These are phyloP conservation scores for Monosporozyma unispora DNA, from an alignment of 805 yeast species.

Conservation along the genomic window DNA sequence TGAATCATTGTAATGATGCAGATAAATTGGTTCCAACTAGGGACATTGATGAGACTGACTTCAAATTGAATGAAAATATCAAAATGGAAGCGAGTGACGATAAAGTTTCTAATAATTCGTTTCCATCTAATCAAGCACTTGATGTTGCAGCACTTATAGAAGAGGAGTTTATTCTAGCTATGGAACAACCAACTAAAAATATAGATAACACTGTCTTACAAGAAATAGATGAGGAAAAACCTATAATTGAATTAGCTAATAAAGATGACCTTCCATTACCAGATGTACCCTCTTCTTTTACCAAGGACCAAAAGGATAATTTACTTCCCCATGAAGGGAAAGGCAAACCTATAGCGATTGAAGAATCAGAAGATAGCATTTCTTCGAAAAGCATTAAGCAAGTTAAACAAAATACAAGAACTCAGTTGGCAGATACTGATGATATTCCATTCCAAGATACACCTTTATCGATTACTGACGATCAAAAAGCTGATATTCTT, in stretches of 20 bases:
- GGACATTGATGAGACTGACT: too few species aligned
- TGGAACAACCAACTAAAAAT: neutral
- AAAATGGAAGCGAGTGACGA: too few species aligned
- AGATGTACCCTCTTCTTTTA: neutral
- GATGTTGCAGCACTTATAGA: too few species aligned
- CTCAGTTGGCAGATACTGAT: neutral
- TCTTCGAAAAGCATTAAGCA: too few species aligned
- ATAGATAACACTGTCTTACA: neutral
- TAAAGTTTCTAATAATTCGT: too few species aligned
- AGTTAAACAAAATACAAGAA: too few species aligned
- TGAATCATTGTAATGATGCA: too few species aligned
- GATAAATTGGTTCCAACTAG: too few species aligned
- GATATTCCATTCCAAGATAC: neutral
- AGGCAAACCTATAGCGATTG: neutral
- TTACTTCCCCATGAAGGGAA: neutral
- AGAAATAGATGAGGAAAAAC: neutral
- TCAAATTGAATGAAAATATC: too few species aligned
- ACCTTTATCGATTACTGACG: neutral
- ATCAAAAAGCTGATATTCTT: neutral
- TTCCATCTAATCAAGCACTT: too few species aligned
- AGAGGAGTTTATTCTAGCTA: too few species aligned
- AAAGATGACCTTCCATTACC: neutral
- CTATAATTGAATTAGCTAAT: neutral
- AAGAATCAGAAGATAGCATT: neutral
- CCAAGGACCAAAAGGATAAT: neutral